Evolutionary conservation across 768 basidiomycete genomes (phyloP), one percentile per base, ranked within the genome.

Genomic region (Galerina marginata): DNA sequence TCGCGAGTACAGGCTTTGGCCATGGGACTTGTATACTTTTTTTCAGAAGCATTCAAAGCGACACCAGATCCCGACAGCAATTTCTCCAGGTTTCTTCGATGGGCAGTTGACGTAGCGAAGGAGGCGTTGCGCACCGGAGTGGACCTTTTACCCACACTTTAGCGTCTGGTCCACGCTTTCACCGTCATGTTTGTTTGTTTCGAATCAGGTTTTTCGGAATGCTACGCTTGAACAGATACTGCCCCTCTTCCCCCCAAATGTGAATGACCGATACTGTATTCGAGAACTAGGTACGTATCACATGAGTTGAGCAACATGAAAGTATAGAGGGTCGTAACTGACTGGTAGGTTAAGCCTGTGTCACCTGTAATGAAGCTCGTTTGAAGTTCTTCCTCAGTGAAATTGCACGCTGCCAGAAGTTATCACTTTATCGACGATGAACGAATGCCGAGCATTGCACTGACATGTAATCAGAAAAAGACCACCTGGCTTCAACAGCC

Each of bases 381-480:
- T 65, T 79, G 82, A 38, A 94, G 69, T 68, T 95, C 93, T 0
- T 87, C 84, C 64, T 91, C 88, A 0, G 93, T 95, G 65, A 93
- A 94, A 69, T 94, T 94, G 68, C 93, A 95, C 2, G 93, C 90
- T 88, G 60, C 14, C 10, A 25, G 11, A 42, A 26, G 38, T 25
- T 16, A 15, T 40, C 56, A 60, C 42, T 33, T 12, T 25, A 11
- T 43, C 43, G 43, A 25, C 26, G 42, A 20, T 47, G 44, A 38
- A 6, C 20, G 25, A 52, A 26, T 14, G 33, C n/a, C 23, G 36
- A 36, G 39, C 38, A 44, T 51, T 40, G n/a, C 5, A 75, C 88
- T 67, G 66, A 92, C 93, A 93, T 38, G 92, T 93, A 45, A 94
- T 91, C 37, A 95, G 76, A 69, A 93, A 92, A 67, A 78, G 73